Evolutionary conservation across 768 basidiomycete genomes (phyloP), one percentile per base, ranked within the genome.

Genomic region (Trametes gibbosa): DNA sequence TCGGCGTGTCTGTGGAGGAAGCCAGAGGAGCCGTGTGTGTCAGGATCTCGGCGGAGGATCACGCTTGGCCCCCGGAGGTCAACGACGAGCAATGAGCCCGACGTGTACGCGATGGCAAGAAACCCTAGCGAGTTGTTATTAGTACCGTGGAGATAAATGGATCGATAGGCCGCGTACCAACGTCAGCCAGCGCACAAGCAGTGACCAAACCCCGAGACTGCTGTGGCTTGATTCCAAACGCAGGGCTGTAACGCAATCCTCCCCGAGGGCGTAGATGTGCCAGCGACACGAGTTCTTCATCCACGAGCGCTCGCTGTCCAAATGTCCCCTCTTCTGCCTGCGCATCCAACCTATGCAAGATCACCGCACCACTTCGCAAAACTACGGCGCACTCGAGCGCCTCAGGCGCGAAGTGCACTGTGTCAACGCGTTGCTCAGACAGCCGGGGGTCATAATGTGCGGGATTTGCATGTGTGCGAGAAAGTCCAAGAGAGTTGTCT

Each of bases 51-150:
- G 25, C 84, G 77, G 0, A 88, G 73, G 12, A 93, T 79, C 12
- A 93, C 74, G 13, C 79, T 79, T 0, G 92, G 91, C 1, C 84
- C 87, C 23, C 90, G 80, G 79, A 93, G 78, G 66, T 95, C 89
- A 17, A 94, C 69, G 32, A 94, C 74, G 34, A 81, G 73, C 21
- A 95, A 56, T 1, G 80, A 75, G 1, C 84, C 85, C 48, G 82
- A 80, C 5, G 71, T 68, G 69, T 88, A 92, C 3, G 87, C 84
- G 2, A 86, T 78, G 1, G 92, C 90, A 43, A 92, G 71, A 70
- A 95, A 92, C 5, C 90, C 92, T 92, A 60, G 43, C 5, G 34
- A 12, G 12, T 2, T 37, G 34, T 8, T n/a, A 5, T 50, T 23
- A 39, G 35, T 6, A 3, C 21, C 17, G 16, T 19, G 12, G 23